Evolutionary conservation across 2,329 filamentous ascomycete genomes (phyloP).

Genomic region (Alternaria brassicae): DNA sequence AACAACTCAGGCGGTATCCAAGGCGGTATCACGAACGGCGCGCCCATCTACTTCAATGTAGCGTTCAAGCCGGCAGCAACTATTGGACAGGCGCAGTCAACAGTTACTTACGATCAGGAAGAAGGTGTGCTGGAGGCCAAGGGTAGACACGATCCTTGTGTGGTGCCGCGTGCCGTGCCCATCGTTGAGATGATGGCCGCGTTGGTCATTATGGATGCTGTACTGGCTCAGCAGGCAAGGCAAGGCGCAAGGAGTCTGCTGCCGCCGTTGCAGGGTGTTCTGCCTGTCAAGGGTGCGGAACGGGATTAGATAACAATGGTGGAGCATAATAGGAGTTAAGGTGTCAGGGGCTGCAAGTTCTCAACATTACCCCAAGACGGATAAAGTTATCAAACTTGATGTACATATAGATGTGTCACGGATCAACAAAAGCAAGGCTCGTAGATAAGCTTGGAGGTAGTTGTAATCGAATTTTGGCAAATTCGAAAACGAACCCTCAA

Average conservation of each 20-base stretch:
- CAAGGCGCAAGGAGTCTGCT: slow-evolving; percentile 48
- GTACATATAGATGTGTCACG: neutral
- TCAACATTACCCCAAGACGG: neutral
- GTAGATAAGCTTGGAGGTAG: neutral
- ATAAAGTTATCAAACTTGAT: neutral
- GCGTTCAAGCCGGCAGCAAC: slow-evolving; percentile 96
- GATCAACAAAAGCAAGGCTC: neutral
- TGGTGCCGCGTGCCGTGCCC: slow-evolving; percentile 85
- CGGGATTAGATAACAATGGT: neutral
- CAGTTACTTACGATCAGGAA: slow-evolving; percentile 77
- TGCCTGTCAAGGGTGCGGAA: slow-evolving; percentile 38
- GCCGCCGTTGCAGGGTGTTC: slow-evolving; percentile 49
- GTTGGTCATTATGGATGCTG: slow-evolving; percentile 83
- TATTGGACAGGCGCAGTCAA: slow-evolving; percentile 86
- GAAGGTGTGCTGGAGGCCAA: slow-evolving; percentile 85
- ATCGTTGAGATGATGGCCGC: slow-evolving; percentile 94
- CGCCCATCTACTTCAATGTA: slow-evolving; percentile 91
- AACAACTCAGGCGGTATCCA: slow-evolving; percentile 97
- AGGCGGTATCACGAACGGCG: slow-evolving; percentile 93
- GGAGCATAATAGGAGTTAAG: slow-evolving; percentile 1
- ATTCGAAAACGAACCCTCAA: neutral
- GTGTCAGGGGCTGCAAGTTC: slow-evolving; percentile 2
- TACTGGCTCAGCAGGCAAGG: slow-evolving; percentile 79
- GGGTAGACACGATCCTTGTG: slow-evolving; percentile 92
- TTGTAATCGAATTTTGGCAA: neutral